Conservation (phyloP, 2,329 filamentous ascomycete genomes). For the Xylaria multiplex region DNA sequence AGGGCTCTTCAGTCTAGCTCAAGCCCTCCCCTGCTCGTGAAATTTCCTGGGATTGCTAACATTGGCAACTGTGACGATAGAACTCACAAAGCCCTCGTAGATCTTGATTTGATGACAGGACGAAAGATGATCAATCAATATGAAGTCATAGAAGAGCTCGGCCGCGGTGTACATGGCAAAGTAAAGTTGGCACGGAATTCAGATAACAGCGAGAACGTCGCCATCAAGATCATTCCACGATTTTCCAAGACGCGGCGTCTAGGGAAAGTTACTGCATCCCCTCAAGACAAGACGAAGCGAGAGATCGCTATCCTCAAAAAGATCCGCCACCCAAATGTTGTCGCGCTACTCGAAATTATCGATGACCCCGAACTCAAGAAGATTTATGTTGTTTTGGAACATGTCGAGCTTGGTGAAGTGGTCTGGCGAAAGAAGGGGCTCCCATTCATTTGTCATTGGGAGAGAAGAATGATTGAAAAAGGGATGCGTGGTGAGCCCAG, state of each 20-base stretch:
- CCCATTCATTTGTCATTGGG: conserved; percentile 82
- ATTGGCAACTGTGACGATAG: conserved; percentile 52
- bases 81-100: conserved; percentile 90
- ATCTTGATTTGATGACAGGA: conserved; percentile 87
- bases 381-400: conserved; percentile 97
- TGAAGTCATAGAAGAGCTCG: conserved; percentile 95
- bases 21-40: not conserved
- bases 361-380: conserved; percentile 96
- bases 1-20: no score
- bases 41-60: conserved; percentile 27
- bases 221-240: conserved; percentile 97
- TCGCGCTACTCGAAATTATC: conserved; percentile 94
- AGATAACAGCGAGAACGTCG: conserved; percentile 79
- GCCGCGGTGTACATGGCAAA: conserved; percentile 95
- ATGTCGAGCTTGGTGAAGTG: conserved; percentile 93
- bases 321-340: conserved; percentile 95
- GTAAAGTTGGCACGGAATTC: conserved; percentile 92
- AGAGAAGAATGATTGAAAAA: conserved; percentile 81
- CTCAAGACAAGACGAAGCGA: conserved; percentile 85
- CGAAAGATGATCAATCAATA: conserved; percentile 98
- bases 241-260: conserved; percentile 93
- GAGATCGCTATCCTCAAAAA: conserved; percentile 99
- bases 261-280: conserved; percentile 79
- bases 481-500: conserved; percentile 71
- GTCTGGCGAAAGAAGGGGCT: conserved; percentile 91